These are phyloP conservation scores for Fusarium gaditjirri DNA, from an alignment of 2,329 filamentous ascomycete genomes.

Conservation along the genomic window DNA sequence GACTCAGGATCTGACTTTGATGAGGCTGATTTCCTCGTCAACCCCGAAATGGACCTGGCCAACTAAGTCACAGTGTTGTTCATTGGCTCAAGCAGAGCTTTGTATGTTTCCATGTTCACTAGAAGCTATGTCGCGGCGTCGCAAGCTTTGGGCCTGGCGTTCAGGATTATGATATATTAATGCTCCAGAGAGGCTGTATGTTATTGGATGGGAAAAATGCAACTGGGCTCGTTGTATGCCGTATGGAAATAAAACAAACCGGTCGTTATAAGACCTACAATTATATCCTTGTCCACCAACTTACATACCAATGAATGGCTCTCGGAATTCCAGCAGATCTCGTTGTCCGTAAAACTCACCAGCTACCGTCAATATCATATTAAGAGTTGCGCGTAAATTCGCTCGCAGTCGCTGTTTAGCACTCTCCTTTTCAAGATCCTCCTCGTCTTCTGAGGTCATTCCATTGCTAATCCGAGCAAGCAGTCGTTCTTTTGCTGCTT, in stretches of 20 bases:
- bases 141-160: conserved; percentile 38
- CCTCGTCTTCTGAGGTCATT: conserved; percentile 36
- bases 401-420: conserved; percentile 52
- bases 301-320: conserved; percentile 64
- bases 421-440: conserved; percentile 44
- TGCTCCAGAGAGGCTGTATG: conserved; percentile 35
- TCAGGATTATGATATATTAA: conserved; percentile 11
- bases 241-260: conserved; percentile 22
- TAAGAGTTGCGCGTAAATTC: conserved; percentile 77
- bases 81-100: background rate
- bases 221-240: conserved; percentile 26
- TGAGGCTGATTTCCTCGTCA: conserved; percentile 74
- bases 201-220: conserved; percentile 16
- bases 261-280: conserved; percentile 23
- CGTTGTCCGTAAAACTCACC: conserved; percentile 91
- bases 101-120: conserved; percentile 11
- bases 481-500: conserved; percentile 60
- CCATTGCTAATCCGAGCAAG: conserved; percentile 56
- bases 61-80: conserved; percentile 10
- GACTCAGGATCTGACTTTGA: conserved; percentile 68
- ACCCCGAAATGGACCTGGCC: conserved; percentile 55
- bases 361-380: conserved; percentile 90
- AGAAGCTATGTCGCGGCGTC: conserved; percentile 22
- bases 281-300: conserved; percentile 7
- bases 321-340: conserved; percentile 81